These are phyloP conservation scores for Plasmodium vinckei DNA, from an alignment of 169 alveolate genomes.

Conservation along the genomic window DNA sequence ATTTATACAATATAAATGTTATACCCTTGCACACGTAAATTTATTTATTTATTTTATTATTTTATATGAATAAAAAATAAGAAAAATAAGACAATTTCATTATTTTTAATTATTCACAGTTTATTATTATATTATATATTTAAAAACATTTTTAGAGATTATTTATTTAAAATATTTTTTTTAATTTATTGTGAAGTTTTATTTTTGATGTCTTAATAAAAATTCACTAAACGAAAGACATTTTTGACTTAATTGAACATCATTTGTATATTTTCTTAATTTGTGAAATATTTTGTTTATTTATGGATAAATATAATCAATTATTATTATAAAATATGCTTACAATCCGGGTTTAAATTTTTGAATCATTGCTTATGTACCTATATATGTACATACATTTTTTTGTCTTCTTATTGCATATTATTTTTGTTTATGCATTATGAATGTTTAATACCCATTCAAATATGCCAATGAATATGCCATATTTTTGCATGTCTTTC, in stretches of 20 bases:
- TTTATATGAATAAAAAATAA: conserved; percentile 28
- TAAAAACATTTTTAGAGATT: not conserved
- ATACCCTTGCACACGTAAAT: conserved; percentile 62
- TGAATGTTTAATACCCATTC: not conserved
- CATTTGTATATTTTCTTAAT: conserved; percentile 23
- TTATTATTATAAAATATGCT: conserved; percentile 10
- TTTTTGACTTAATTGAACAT: conserved; percentile 19
- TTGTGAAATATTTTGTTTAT: conserved; percentile 4
- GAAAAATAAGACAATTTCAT: conserved; percentile 5
- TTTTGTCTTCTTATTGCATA: not conserved
- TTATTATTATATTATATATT: not conserved
- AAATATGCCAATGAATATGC: conserved; percentile 20
- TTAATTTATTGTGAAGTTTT: conserved; percentile 26
- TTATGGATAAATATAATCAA: not conserved
- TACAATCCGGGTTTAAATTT: not conserved
- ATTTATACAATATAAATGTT: conserved; percentile 37
- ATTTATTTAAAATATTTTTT: not conserved
- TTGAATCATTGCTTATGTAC: not conserved
- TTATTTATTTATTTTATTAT: conserved; percentile 24
- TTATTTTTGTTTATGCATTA: not conserved
- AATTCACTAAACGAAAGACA: conserved; percentile 13
- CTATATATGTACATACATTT: too few species aligned
- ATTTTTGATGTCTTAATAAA: conserved; percentile 14
- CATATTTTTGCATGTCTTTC: conserved; percentile 1
- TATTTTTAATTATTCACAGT: conserved; percentile 7